A percentile compares a stretch with the other conserved stretches of the same genome.
These are phyloP conservation scores for Zymoseptoria pseudotritici DNA, from an alignment of 2,329 filamentous ascomycete genomes.

Conservation along the genomic window DNA sequence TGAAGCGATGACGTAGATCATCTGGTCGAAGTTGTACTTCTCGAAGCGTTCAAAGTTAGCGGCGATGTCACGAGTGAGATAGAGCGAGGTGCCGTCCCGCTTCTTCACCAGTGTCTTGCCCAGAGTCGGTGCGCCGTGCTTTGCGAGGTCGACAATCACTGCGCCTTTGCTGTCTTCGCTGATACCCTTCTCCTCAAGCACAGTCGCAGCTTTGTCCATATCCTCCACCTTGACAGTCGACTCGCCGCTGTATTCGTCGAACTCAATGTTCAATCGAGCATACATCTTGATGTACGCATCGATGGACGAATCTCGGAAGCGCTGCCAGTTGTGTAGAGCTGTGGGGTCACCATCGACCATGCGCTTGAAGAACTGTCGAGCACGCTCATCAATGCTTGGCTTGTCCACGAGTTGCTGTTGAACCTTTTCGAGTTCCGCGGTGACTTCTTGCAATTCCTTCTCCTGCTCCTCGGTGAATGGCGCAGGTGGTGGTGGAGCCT, in stretches of 20 bases:
- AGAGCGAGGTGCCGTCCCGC: conserved; percentile 60
- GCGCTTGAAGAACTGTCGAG: conserved; percentile 62
- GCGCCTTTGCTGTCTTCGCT: conserved; percentile 60
- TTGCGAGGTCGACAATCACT: conserved; percentile 61
- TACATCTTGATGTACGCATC: conserved; percentile 59
- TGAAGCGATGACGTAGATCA: conserved; percentile 60
- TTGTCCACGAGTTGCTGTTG: conserved; percentile 43
- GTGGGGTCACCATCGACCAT: conserved; percentile 57
- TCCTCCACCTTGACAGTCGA: conserved; percentile 58
- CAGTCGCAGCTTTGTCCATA: conserved; percentile 52
- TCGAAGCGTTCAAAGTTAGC: conserved; percentile 57
- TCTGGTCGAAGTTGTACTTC: conserved; percentile 57
- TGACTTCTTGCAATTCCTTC: conserved; percentile 41
- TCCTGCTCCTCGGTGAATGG: conserved; percentile 40
- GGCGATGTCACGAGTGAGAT: conserved; percentile 63
- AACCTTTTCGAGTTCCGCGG: conserved; percentile 41
- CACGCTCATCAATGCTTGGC: conserved; percentile 63
- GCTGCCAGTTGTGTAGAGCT: conserved; percentile 54
- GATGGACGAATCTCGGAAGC: conserved; percentile 58
- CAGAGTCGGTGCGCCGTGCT: conserved; percentile 60
- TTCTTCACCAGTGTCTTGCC: conserved; percentile 61
- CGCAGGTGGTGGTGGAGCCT: conserved; percentile 30
- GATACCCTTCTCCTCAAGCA: conserved; percentile 53
- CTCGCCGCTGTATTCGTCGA: conserved; percentile 62
- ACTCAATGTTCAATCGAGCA: conserved; percentile 56